phyloP scores from a whole-genome alignment of 2,329 filamentous ascomycete species.

The Alternaria angustiovoidea region DNA sequence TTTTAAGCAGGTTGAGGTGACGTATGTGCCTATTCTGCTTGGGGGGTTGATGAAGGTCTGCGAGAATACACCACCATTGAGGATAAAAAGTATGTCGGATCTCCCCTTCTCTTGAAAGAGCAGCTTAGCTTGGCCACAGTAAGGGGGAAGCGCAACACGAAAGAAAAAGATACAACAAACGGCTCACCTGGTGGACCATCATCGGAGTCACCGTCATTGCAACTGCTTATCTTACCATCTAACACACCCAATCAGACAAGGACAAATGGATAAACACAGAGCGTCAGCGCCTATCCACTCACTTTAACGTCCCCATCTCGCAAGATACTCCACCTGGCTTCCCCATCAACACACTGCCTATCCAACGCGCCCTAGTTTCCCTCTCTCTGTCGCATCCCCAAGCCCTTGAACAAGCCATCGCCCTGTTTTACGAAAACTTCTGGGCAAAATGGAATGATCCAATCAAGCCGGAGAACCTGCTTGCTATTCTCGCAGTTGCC shows the following conservation, averaged over 20 bases:
- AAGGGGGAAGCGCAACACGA: background rate
- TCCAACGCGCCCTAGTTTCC: constrained; percentile 62
- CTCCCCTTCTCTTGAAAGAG: background rate
- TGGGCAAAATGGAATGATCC: constrained; percentile 62
- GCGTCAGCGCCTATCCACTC: constrained; percentile 62
- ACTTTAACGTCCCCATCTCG: constrained; percentile 64
- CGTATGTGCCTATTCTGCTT: constrained; percentile 67
- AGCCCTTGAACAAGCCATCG: constrained; percentile 53
- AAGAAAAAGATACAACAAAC: background rate
- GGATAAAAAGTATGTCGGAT: constrained; percentile 61
- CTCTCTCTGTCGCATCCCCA: constrained; percentile 55
- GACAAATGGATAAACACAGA: constrained; percentile 64
- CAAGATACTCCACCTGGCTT: constrained; percentile 58
- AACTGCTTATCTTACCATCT: background rate
- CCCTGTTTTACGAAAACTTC: constrained; percentile 59
- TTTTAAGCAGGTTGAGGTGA: constrained; percentile 64
- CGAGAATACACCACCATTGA: constrained; percentile 62
- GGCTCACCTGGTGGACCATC: background rate
- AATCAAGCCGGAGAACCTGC: constrained; percentile 55
- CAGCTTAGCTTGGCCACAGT: background rate
- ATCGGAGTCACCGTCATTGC: background rate
- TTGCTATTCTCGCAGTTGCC: constrained; percentile 54
- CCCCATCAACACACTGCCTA: constrained; percentile 60
- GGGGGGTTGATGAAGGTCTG: constrained; percentile 67
- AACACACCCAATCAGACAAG: constrained; percentile 59